A percentile compares a stretch with the other conserved stretches of the same genome.
phyloP scores from a whole-genome alignment of 306 rosid species.

The Comarum palustre region DNA sequence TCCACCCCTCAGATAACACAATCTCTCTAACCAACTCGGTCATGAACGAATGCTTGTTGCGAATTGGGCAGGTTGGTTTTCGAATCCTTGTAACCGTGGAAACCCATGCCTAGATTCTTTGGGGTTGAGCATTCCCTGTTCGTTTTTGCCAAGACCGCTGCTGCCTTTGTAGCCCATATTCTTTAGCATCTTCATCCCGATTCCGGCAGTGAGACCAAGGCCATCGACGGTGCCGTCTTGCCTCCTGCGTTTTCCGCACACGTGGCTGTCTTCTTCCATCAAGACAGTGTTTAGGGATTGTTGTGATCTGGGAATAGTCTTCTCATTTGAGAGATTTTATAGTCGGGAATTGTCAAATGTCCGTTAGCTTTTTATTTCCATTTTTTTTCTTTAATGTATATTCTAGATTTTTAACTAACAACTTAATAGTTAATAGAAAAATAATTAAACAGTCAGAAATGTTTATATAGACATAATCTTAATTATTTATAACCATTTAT shows the following conservation, averaged over 20 bases:
- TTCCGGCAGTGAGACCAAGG: conserved; percentile 46
- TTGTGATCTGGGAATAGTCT: not conserved
- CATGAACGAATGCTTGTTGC: not conserved
- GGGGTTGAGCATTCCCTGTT: conserved; percentile 71
- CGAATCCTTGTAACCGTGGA: conserved; percentile 50
- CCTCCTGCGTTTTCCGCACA: not conserved
- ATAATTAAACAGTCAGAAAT: too few relatives aligned
- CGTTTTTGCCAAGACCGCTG: conserved; percentile 83
- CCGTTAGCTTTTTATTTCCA: not conserved
- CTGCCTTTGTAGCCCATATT: conserved; percentile 94
- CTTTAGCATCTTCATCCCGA: conserved; percentile 73
- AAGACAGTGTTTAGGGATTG: not conserved
- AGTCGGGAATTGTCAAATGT: not conserved
- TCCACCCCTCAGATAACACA: conserved; percentile 75
- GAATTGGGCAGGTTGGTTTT: conserved; percentile 25
- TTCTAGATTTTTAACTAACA: too few relatives aligned
- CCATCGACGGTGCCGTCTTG: not conserved
- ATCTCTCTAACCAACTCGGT: conserved; percentile 68
- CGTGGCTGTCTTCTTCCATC: not conserved
- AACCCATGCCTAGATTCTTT: conserved; percentile 77
- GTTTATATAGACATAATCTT: too few relatives aligned
- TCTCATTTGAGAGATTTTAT: too few relatives aligned
- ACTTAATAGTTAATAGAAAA: too few relatives aligned
- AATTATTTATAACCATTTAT: too few relatives aligned
- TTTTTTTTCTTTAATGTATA: too few relatives aligned